Evolutionary conservation across 1,284 basidiomycete genomes (phyloP).

Genomic region (Sanghuangporus baumii): DNA sequence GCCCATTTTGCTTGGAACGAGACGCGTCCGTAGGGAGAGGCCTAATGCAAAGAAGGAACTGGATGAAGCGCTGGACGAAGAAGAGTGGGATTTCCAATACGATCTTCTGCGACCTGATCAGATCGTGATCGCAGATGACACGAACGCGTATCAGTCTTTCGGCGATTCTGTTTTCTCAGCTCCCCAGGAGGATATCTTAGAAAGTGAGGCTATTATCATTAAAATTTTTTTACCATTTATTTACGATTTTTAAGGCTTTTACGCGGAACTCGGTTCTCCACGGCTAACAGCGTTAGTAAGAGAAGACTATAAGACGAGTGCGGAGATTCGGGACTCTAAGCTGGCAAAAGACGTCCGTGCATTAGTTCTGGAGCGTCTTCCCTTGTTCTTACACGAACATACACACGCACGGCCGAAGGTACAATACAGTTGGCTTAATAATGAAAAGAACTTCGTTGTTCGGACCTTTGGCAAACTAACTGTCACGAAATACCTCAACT

Average conservation of each 20-base stretch:
- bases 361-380: constrained; percentile 82
- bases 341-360: constrained; percentile 45
- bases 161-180: constrained; percentile 74
- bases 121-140: constrained; percentile 79
- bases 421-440: constrained; percentile 70
- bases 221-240: neutral
- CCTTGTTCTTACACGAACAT: constrained; percentile 90
- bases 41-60: constrained; percentile 25
- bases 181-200: constrained; percentile 86
- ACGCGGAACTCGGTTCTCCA: constrained; percentile 60
- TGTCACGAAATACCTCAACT: constrained; percentile 54
- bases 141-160: constrained; percentile 71
- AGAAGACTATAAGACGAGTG: constrained; percentile 65
- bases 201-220: constrained; percentile 41
- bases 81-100: constrained; percentile 61
- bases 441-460: constrained; percentile 68
- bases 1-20: constrained; percentile 70
- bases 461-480: constrained; percentile 56
- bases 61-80: constrained; percentile 50
- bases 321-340: constrained; percentile 45
- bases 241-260: constrained; percentile 46
- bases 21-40: constrained; percentile 42
- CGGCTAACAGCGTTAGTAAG: constrained; percentile 67
- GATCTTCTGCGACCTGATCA: constrained; percentile 58
- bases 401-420: constrained; percentile 66